Conservation (phyloP, 345 rosid species). For the Citrus australasica region DNA sequence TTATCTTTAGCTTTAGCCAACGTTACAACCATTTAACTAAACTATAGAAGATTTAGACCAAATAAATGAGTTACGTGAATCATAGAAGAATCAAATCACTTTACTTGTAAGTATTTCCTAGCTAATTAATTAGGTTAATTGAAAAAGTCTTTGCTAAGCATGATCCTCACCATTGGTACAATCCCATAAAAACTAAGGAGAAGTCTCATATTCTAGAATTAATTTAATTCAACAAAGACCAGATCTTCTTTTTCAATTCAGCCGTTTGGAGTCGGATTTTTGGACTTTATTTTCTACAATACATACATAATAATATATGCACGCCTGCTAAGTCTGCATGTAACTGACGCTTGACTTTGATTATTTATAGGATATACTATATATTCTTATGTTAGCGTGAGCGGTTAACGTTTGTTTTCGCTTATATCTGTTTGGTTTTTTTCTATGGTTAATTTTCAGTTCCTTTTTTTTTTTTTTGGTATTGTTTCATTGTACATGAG, state of each 20-base stretch:
- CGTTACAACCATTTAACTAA: not conserved
- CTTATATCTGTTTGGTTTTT: not conserved
- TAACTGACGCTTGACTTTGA: not conserved
- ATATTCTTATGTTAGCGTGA: not conserved
- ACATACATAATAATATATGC: not conserved
- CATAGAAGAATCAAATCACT: not conserved
- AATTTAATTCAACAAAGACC: not conserved
- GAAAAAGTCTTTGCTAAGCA: too few relatives aligned
- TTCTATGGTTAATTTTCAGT: not conserved
- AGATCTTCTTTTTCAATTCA: not conserved
- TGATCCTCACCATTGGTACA: not conserved
- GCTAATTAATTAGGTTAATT: too few relatives aligned
- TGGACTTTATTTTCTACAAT: not conserved
- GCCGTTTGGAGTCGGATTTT: not conserved
- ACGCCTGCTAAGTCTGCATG: not conserved
- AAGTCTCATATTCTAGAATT: not conserved
- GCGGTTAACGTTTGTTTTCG: not conserved
- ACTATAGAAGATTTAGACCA: not conserved
- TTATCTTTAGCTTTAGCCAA: too few relatives aligned
- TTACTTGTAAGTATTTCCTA: not conserved
- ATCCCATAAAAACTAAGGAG: too few relatives aligned
- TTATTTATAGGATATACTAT: too few relatives aligned
- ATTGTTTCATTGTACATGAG: not conserved
- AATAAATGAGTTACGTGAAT: not conserved
- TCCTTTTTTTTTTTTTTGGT: too few relatives aligned